These are phyloP conservation scores for Nepenthes alata DNA, from an alignment of 179 eudicot genomes.

Conservation along the genomic window DNA sequence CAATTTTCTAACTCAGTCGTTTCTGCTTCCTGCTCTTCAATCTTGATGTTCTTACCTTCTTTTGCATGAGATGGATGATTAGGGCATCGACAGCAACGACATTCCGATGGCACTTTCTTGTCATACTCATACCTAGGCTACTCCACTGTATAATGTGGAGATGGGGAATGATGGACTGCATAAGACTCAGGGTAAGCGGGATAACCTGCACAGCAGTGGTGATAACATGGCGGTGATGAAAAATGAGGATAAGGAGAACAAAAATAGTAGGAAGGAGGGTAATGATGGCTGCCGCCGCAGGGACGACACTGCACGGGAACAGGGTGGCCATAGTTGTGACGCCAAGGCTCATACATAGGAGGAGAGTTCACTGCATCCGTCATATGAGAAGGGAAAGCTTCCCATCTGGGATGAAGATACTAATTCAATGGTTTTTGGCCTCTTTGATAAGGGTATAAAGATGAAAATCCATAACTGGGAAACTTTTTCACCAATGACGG, in stretches of 20 bases:
- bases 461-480: constrained; percentile 21
- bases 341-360: constrained; percentile 25
- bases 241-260: constrained; percentile 36
- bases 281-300: constrained; percentile 27
- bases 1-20: constrained; percentile 6
- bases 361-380: constrained; percentile 20
- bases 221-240: constrained; percentile 20
- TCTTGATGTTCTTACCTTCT: constrained; percentile 13
- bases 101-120: no score
- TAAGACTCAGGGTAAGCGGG: constrained; percentile 8
- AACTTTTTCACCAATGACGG: constrained; percentile 12
- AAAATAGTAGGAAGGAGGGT: constrained; percentile 22
- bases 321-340: constrained; percentile 25
- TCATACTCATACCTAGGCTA: no score
- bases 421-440: constrained; percentile 20
- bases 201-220: constrained; percentile 17
- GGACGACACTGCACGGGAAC: no score
- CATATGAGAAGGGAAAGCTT: constrained; percentile 23
- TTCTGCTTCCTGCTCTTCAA: constrained; percentile 43
- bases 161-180: no score
- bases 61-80: no score
- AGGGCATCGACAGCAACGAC: no score
- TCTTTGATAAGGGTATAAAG: constrained; percentile 23
- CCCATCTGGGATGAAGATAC: constrained; percentile 22
- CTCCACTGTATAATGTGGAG: no score